Evolutionary conservation across 2,329 filamentous ascomycete genomes (phyloP).

Genomic region (Allantophomopsis lycopodina): DNA sequence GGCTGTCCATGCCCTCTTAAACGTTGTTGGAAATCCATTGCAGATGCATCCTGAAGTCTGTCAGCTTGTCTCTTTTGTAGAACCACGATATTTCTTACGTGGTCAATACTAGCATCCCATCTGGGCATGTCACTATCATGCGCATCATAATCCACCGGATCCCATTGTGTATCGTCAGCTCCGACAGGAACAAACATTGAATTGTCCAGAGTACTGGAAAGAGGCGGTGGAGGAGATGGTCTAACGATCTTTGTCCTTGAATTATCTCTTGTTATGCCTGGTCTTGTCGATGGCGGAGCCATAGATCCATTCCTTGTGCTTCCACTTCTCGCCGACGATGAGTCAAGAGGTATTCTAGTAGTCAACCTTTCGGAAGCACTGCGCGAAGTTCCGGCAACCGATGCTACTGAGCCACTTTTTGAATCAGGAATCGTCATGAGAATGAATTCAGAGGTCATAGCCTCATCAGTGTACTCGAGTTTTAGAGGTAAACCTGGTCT

Average conservation of each 20-base stretch:
- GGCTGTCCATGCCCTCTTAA: slow-evolving; percentile 6
- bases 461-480: slow-evolving; percentile 55
- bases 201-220: slow-evolving; percentile 46
- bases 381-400: slow-evolving; percentile 11
- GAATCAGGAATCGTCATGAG: slow-evolving; percentile 68
- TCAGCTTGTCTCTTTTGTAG: neutral
- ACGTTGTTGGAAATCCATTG: slow-evolving; percentile 11
- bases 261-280: slow-evolving; percentile 7
- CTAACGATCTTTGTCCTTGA: slow-evolving; percentile 22
- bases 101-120: slow-evolving; percentile 58
- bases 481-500: slow-evolving; percentile 58
- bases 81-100: slow-evolving; percentile 27
- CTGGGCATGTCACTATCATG: slow-evolving; percentile 54
- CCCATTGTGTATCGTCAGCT: slow-evolving; percentile 60
- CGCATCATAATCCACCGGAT: slow-evolving; percentile 53
- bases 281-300: slow-evolving; percentile 6
- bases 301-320: slow-evolving; percentile 4
- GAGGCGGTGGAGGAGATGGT: slow-evolving; percentile 38
- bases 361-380: slow-evolving; percentile 11
- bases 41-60: slow-evolving; percentile 6
- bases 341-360: slow-evolving; percentile 14
- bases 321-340: slow-evolving; percentile 9
- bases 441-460: slow-evolving; percentile 62
- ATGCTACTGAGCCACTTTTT: slow-evolving; percentile 12
- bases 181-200: slow-evolving; percentile 54